Base-by-base conservation (phyloP, 345 rosid species). In the Eucalyptus sp. region DNA sequence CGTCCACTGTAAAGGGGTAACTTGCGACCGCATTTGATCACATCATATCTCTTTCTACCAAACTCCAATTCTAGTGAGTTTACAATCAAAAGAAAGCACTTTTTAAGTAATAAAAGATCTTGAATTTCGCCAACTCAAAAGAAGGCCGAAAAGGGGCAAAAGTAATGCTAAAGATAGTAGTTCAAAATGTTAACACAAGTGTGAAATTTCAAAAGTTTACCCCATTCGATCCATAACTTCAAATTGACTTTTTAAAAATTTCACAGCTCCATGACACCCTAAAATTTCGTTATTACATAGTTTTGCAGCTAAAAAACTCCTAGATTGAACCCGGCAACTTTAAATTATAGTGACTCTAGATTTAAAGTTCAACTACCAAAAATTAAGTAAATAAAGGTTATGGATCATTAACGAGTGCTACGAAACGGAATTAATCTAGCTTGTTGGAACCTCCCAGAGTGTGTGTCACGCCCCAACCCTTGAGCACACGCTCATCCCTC, bases 1-100 rank as follows among this genome's bases (percentile, higher is more conserved):
- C 2, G 3, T 60, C 8, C n/a, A 14, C 0, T 0, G 33, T 13
- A 27, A 62, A 27, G 17, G 68, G 68, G 0, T 13, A 62, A 27
- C 4, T 62, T 3, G 3, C 8, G 2, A 29, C 3, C 4, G 1
- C 15, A 62, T 62, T 62, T 12, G 31, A 11, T 62, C 16, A 12
- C 31, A 27, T 13, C 33, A 62, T 62, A 62, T 62, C 3, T 27
- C 33, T 27, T 27, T 29, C 68, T 13, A 29, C 33, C 8, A 62
- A 6, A 29, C 68, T 62, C 31, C 33, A 12, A 29, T 62, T 27
- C 68, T 29, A 62, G 8, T 12, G 14, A 27, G 68, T 4, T 62
- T 62, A 62, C 8, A 27, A 14, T 62, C 33, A 62, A 62, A 27
- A 62, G 33, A 62, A 58, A 58, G 29, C 17, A 13, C 0, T 29